A percentile compares a stretch with the other conserved stretches of the same genome.
phyloP scores from a whole-genome alignment of 805 yeast species.

The Candida verbasci region DNA sequence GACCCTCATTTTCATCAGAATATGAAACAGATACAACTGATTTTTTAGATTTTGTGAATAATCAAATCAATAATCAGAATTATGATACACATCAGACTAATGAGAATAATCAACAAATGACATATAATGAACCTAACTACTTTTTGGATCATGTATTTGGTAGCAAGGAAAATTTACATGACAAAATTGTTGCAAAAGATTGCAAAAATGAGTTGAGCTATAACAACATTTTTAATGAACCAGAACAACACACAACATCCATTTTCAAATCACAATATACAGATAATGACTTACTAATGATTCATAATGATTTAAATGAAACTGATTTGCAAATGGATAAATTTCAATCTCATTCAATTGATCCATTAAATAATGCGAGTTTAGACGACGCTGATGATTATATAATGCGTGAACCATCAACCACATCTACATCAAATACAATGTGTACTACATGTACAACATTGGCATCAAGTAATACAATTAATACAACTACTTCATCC shows the following conservation, averaged over 20 bases:
- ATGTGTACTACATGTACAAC: constrained; percentile 1
- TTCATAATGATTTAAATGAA: constrained; percentile 5
- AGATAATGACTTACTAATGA: constrained; percentile 3
- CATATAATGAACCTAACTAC: not conserved
- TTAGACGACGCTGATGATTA: constrained; percentile 1
- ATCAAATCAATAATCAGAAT: constrained; percentile 1
- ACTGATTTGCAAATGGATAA: constrained; percentile 4
- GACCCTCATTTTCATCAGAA: constrained; percentile 8
- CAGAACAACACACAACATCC: not conserved
- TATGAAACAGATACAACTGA: constrained; percentile 10
- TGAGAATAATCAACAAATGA: not conserved
- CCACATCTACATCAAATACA: constrained; percentile 1
- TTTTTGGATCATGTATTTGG: constrained; percentile 1
- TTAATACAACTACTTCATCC: constrained; percentile 3
- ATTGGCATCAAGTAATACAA: constrained; percentile 1
- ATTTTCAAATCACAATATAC: constrained; percentile 5
- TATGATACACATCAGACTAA: not conserved
- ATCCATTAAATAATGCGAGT: not conserved
- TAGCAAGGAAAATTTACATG: not conserved
- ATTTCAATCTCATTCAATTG: constrained; percentile 2
- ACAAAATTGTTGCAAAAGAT: not conserved
- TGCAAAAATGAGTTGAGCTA: constrained; percentile 1
- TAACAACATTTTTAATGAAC: not conserved
- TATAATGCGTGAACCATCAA: constrained; percentile 2
- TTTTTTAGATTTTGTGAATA: constrained; percentile 5